Base-by-base conservation (phyloP, 441 rosid genomes). In the Eutrema salsugineum region DNA sequence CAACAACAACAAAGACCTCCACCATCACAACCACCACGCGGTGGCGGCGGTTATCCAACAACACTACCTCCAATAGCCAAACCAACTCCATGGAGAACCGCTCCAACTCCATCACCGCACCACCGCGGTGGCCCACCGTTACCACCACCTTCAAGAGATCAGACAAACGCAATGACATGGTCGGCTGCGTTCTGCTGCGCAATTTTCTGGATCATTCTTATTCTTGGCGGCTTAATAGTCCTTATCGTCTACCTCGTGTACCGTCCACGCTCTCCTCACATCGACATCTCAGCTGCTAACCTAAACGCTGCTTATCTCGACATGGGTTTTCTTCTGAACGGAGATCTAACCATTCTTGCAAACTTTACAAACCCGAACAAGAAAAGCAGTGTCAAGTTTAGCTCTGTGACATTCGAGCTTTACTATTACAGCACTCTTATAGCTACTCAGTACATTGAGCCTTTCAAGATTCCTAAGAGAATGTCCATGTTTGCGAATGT, bases 351-450 rank as follows among this genome's bases (percentile, higher is more conserved):
- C 1, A 9, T 94, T 62, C 87, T 91, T 1, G 87, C 86, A 11
- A 94, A 94, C 81, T 84, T 91, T 80, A 84, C 95, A 33, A 94
- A 91, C 71, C 91, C 94, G 1, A 94, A 85, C 90, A 85, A 80
- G 78, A 91, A 91, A 75, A 85, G 80, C 43, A 77, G 77, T 0
- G 84, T 90, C 54, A 93, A 87, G 33, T 91, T 90, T 85, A 85
- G 71, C 76, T 72, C 38, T 53, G 72, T 85, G 70, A 83, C 85
- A 49, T 79, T 94, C 28, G 92, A 91, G 58, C 88, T 94, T 32
- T 90, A 86, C 85, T 86, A 84, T 22, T 87, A 86, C 66, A 80
- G 69, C 50, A 84, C 84, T 24, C 79, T 80, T 11, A 84, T 91
- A 6, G 93, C 95, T 4, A 82, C 91, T 4, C 91, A 86, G 10